Evolutionary conservation across 768 basidiomycete genomes (phyloP).

Genomic region (Leucocoprinus leucothites): DNA sequence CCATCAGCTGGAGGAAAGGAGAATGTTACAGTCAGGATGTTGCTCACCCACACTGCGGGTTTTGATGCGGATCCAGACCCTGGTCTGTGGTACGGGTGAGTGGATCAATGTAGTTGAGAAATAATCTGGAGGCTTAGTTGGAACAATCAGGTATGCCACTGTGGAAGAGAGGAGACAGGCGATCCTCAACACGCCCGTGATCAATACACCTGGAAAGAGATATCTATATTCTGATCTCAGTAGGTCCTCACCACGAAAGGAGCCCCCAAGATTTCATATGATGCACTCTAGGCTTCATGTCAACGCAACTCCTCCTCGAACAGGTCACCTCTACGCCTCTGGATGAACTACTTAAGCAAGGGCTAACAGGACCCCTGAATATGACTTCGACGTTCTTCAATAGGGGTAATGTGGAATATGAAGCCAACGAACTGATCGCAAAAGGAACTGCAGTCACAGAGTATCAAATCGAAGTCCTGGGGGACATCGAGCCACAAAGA

Average conservation of each 20-base stretch:
- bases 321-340: conserved; percentile 19
- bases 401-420: conserved; percentile 18
- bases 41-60: conserved; percentile 26
- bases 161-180: conserved; percentile 21
- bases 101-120: background rate
- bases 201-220: conserved; percentile 19
- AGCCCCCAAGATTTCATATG: background rate
- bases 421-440: background rate
- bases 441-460: conserved; percentile 19
- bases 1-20: conserved; percentile 21
- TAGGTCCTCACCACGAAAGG: conserved; percentile 2
- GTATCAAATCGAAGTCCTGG: conserved; percentile 22
- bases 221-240: conserved; percentile 28
- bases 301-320: conserved; percentile 24
- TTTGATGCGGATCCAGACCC: conserved; percentile 26
- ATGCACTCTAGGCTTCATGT: conserved; percentile 21
- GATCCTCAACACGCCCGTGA: conserved; percentile 18
- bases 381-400: conserved; percentile 25
- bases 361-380: conserved; percentile 22
- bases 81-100: conserved; percentile 23
- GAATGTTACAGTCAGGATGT: conserved; percentile 24
- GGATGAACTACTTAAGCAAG: conserved; percentile 21
- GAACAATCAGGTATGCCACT: conserved; percentile 19
- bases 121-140: background rate
- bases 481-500: conserved; percentile 19